Evolutionary conservation across 1,284 basidiomycete species (phyloP).

Genomic region (Boletus hoseneyae): DNA sequence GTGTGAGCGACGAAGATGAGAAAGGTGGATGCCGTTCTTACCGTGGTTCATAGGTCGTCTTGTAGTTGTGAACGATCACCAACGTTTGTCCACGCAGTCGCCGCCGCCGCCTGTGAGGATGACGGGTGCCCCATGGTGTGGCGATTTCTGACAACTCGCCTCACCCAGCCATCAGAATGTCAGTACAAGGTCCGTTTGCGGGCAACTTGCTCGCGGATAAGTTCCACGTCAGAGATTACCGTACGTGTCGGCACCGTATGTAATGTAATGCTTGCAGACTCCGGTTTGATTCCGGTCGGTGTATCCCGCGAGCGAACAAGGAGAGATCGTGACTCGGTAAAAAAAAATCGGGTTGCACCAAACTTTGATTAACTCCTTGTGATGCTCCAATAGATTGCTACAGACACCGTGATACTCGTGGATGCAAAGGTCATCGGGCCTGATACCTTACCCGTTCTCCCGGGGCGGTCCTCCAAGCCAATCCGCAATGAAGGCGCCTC

Average conservation of each 20-base stretch:
- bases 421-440: neutral
- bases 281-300: conserved; percentile 3
- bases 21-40: conserved; percentile 7
- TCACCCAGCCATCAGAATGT: too few species aligned
- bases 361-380: conserved; percentile 24
- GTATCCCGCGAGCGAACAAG: conserved; percentile 23
- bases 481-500: too few species aligned
- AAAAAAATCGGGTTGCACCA: conserved; percentile 6
- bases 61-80: conserved; percentile 2
- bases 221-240: conserved; percentile 8
- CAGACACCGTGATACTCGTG: conserved; percentile 19
- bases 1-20: conserved; percentile 18
- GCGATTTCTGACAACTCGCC: too few species aligned
- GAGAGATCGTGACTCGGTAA: conserved; percentile 19
- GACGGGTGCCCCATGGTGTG: neutral
- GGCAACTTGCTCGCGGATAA: neutral
- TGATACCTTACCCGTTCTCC: conserved; percentile 11
- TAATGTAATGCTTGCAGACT: conserved; percentile 11
- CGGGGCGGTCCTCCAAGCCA: conserved; percentile 4
- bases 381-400: conserved; percentile 4
- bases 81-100: conserved; percentile 19
- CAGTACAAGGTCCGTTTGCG: too few species aligned
- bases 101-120: conserved; percentile 2
- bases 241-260: conserved; percentile 17
- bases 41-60: neutral